Conservation (phyloP, 2,329 filamentous ascomycete genomes). For the Sporothrix mexicana region DNA sequence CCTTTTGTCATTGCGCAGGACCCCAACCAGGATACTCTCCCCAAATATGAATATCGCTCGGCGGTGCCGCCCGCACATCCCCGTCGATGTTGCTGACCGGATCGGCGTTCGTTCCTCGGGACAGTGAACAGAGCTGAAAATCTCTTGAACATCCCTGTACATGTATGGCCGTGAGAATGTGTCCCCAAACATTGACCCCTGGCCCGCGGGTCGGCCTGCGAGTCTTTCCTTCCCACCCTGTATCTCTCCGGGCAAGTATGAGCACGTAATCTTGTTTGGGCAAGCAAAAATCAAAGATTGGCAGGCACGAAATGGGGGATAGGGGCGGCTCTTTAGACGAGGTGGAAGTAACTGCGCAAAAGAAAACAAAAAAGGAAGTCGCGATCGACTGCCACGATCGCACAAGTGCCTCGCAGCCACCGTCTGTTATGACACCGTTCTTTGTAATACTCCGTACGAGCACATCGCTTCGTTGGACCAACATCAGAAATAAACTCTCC, state of each 20-base stretch:
- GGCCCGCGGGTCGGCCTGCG: not conserved
- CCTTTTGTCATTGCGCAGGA: too few species aligned
- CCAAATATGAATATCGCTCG: not conserved
- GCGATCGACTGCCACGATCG: not conserved
- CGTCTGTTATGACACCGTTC: too few species aligned
- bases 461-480: too few species aligned
- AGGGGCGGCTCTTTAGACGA: not conserved
- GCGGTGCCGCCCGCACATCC: not conserved
- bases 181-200: not conserved
- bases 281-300: conserved; percentile 12
- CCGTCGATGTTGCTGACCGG: not conserved
- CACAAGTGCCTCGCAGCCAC: too few species aligned
- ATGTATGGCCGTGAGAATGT: not conserved
- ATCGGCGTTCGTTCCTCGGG: not conserved
- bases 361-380: not conserved
- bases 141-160: not conserved
- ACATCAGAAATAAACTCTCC: not conserved
- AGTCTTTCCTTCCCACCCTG: not conserved
- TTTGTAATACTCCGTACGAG: too few species aligned
- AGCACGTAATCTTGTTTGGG: not conserved
- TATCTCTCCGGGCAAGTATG: too few species aligned
- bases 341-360: not conserved
- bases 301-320: not conserved
- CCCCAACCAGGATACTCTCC: too few species aligned
- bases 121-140: not conserved